Percentiles rank a stretch among this genome's conserved stretches.
These are phyloP conservation scores for Solioccasus polychromus DNA, from an alignment of 768 basidiomycete genomes.

Conservation along the genomic window DNA sequence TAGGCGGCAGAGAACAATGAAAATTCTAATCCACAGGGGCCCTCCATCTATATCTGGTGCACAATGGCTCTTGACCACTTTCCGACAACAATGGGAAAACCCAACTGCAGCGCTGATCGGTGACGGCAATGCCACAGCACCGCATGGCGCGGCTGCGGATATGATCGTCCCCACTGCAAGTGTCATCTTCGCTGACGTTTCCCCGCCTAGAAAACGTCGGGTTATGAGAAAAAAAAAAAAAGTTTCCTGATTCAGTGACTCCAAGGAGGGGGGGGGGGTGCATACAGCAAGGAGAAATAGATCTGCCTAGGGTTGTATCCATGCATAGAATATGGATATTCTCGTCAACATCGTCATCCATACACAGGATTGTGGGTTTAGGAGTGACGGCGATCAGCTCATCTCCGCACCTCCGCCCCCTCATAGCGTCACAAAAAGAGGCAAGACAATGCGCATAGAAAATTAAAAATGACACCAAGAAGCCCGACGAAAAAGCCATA, in stretches of 20 bases:
- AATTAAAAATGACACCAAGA: not conserved
- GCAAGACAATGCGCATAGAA: not conserved
- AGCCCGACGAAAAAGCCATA: not conserved
- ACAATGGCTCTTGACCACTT: slow-evolving; percentile 18
- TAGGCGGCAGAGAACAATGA: slow-evolving; percentile 8
- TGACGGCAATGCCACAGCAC: slow-evolving; percentile 8
- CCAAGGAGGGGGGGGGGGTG: slow-evolving; percentile 1
- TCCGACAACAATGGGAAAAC: slow-evolving; percentile 13
- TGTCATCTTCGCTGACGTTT: slow-evolving; percentile 1
- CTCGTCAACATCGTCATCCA: slow-evolving; percentile 13
- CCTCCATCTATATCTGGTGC: slow-evolving; percentile 13
- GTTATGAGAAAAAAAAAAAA: no score
- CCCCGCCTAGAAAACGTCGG: not conserved
- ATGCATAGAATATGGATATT: slow-evolving; percentile 4
- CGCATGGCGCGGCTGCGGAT: slow-evolving; percentile 11
- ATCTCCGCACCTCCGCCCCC: slow-evolving; percentile 21
- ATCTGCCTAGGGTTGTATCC: slow-evolving; percentile 6
- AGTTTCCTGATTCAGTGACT: no score
- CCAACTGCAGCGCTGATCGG: not conserved
- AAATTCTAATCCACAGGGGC: slow-evolving; percentile 3
- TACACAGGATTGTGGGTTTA: slow-evolving; percentile 16
- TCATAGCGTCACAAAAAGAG: slow-evolving; percentile 18
- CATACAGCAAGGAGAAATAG: not conserved
- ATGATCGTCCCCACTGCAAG: slow-evolving; percentile 3
- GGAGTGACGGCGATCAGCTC: slow-evolving; percentile 29